phyloP scores from a whole-genome alignment of 129 eudicot species.

The Solidago caesia region DNA sequence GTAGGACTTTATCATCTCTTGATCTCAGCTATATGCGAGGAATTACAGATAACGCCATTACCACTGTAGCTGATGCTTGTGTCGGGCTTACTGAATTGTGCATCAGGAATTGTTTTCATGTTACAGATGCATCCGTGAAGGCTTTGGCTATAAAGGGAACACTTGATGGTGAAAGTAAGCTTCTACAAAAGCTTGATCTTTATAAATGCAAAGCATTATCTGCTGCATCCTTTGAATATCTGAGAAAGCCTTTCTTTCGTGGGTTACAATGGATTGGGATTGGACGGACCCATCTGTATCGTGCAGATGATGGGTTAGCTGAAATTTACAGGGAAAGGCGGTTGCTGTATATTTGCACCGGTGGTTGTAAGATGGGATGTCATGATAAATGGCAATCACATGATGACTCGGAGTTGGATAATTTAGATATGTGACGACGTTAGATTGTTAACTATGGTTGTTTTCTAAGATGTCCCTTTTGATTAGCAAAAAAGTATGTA shows the following conservation, averaged over 20 bases:
- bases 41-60: constrained; percentile 43
- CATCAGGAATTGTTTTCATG: constrained; percentile 52
- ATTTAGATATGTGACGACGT: background rate
- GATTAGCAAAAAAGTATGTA: no score
- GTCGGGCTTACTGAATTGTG: constrained; percentile 44
- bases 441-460: background rate
- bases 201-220: constrained; percentile 50
- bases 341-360: constrained; percentile 48
- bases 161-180: background rate
- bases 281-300: constrained; percentile 40
- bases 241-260: constrained; percentile 48
- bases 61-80: constrained; percentile 28
- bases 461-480: no score
- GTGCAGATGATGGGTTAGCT: constrained; percentile 19
- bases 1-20: constrained; percentile 43
- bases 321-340: constrained; percentile 34
- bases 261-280: constrained; percentile 75
- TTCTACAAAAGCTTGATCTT: constrained; percentile 50
- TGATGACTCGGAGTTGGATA: background rate
- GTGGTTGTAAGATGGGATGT: constrained; percentile 76
- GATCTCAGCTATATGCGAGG: constrained; percentile 60
- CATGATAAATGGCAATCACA: constrained; percentile 79
- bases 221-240: constrained; percentile 13
- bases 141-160: constrained; percentile 43
- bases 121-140: constrained; percentile 54